Evolutionary conservation across 305 asterid genomes (phyloP), one percentile per base, ranked within the genome.

Genomic region (Fraxinus floribunda): DNA sequence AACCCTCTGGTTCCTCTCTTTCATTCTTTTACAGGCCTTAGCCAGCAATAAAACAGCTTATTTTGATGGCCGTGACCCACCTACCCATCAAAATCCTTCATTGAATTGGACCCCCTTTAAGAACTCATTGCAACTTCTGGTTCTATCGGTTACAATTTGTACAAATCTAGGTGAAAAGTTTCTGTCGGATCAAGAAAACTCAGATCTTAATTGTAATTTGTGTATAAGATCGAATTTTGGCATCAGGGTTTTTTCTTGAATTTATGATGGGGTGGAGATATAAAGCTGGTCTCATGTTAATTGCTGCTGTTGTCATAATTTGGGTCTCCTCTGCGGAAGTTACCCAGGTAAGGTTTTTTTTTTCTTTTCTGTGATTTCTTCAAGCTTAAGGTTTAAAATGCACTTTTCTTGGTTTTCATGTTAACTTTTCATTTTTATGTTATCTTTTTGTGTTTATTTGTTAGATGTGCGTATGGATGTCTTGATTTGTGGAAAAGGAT

Each of bases 241-340:
- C 79, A 84, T 83, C 89, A 84, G 91, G 89, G 88, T 11, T 77
- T 11, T 82, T 82, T 82, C 57, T 83, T 83, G 84, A 79, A 80
- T 88, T 84, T 86, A 88, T 82, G 79, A 93, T 94, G 98, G 97
- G 98, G 83, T 93, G 94, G 96, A 96, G 91, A 86, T 96, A 96
- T 79, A 92, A 81, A 77, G 95, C 97, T 78, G 99, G 99, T 62
- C 81, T 96, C 84, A 76, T 90, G 38, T 87, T 96, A 24, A 96
- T 96, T 89, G 95, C 94, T 79, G 91, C 97, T 77, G 99, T 96
- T 75, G 99, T 96, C 80, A 81, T 95, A 77, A 96, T 96, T 84
- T 96, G 99, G 99, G 99, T 96, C 78, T 90, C 97, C 85, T 96
- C 99, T 29, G 99, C 99, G 30, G 99, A 96, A 92, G 98, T 96